A percentile compares a stretch with the other conserved stretches of the same genome.
These are phyloP conservation scores for Pichia eremophila DNA, from an alignment of 805 yeast genomes.

Conservation along the genomic window DNA sequence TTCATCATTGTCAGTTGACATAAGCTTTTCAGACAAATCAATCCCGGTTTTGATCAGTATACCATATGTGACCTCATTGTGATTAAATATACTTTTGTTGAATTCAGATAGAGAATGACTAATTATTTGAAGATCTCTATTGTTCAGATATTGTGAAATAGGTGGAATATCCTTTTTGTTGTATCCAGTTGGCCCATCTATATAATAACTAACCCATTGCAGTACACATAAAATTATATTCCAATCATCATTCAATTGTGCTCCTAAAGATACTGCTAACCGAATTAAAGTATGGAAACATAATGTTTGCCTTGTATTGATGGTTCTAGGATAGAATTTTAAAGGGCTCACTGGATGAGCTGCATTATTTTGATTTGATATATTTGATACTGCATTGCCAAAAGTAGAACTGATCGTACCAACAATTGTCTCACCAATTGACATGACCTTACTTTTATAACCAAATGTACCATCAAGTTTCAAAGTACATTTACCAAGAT, in stretches of 20 bases:
- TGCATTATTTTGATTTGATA: constrained; percentile 8
- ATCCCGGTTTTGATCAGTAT: constrained; percentile 40
- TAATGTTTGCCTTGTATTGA: constrained; percentile 60
- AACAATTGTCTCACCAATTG: constrained; percentile 43
- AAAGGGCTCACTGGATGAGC: constrained; percentile 1
- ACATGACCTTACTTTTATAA: constrained; percentile 27
- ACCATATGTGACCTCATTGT: constrained; percentile 40
- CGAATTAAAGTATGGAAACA: constrained; percentile 73
- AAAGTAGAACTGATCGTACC: constrained; percentile 40
- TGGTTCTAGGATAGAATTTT: constrained; percentile 31
- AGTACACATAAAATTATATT: constrained; percentile 46
- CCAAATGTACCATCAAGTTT: constrained; percentile 28
- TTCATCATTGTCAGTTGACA: constrained; percentile 3
- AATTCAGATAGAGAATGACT: constrained; percentile 52
- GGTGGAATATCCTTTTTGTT: constrained; percentile 34
- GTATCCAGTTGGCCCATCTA: constrained; percentile 49
- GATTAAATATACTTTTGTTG: constrained; percentile 50
- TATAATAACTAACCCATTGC: constrained; percentile 69
- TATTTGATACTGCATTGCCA: constrained; percentile 28
- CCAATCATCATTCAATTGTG: constrained; percentile 65
- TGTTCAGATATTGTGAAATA: constrained; percentile 31
- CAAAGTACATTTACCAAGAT: constrained; percentile 38
- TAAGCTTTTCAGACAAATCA: constrained; percentile 29
- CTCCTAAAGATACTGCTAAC: constrained; percentile 74
- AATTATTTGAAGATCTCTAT: constrained; percentile 41